Evolutionary conservation across 2,329 filamentous ascomycete species (phyloP).

Genomic region (Trichothecium sympodiale): DNA sequence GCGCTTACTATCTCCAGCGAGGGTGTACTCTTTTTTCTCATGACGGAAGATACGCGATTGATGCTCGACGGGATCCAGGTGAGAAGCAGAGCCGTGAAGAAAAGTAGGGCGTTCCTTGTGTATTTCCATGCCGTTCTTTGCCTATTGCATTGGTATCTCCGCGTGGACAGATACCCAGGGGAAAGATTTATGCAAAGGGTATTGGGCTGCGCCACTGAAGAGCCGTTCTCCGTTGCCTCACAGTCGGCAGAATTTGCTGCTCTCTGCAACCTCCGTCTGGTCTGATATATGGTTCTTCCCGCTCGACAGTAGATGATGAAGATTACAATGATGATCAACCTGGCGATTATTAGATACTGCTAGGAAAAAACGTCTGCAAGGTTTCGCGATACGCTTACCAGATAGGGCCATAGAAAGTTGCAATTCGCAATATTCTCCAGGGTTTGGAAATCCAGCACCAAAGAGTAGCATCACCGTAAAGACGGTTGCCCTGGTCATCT

Average conservation of each 20-base stretch:
- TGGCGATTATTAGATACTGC: constrained; percentile 23
- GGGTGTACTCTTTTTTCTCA: constrained; percentile 41
- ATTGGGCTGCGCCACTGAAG: constrained; percentile 29
- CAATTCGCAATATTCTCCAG: constrained; percentile 58
- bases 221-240: constrained; percentile 20
- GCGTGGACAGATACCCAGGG: too few relatives aligned
- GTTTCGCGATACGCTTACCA: constrained; percentile 23
- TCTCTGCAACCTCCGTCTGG: constrained; percentile 48
- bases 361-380: constrained; percentile 23
- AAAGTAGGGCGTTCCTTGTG: constrained; percentile 58
- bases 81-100: constrained; percentile 59
- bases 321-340: constrained; percentile 50
- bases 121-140: constrained; percentile 56
- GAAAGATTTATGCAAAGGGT: constrained; percentile 14
- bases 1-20: constrained; percentile 59
- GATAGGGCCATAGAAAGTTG: constrained; percentile 57
- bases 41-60: constrained; percentile 65
- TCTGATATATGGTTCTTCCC: constrained; percentile 56
- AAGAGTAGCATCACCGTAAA: constrained; percentile 60
- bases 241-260: not conserved
- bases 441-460: constrained; percentile 64
- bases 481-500: constrained; percentile 30
- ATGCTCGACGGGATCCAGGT: constrained; percentile 70
- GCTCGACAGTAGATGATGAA: constrained; percentile 55
- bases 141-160: not conserved